phyloP scores from a whole-genome alignment of 2,329 filamentous ascomycete species.

The Penicillium sp. region DNA sequence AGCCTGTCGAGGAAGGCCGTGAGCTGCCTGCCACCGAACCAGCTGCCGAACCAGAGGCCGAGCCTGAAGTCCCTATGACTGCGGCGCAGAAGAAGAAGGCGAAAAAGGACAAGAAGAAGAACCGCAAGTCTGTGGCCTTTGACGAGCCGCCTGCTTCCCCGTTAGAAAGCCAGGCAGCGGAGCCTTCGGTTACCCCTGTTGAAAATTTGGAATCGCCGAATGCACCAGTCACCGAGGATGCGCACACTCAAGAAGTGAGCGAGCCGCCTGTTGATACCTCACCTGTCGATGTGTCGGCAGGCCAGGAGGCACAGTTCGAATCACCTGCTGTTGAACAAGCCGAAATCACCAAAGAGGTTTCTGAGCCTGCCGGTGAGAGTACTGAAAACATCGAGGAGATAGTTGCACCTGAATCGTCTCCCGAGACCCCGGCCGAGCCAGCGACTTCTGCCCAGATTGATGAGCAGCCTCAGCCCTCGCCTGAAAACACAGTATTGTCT shows the following conservation, averaged over 20 bases:
- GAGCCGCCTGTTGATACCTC: constrained; percentile 3
- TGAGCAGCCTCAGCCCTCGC: constrained; percentile 1
- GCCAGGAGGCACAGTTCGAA: not conserved
- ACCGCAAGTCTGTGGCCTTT: constrained; percentile 26
- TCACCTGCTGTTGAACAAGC: not conserved
- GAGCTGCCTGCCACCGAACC: constrained; percentile 1
- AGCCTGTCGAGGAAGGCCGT: not conserved
- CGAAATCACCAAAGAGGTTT: not conserved
- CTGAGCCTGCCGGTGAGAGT: not conserved
- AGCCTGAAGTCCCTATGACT: constrained; percentile 16
- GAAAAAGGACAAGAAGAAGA: constrained; percentile 29
- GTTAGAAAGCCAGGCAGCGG: constrained; percentile 8
- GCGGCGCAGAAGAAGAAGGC: constrained; percentile 20
- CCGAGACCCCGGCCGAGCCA: not conserved
- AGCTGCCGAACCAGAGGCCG: constrained; percentile 6
- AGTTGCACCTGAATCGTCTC: not conserved
- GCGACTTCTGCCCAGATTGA: not conserved
- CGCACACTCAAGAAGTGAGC: constrained; percentile 5
- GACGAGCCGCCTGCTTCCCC: constrained; percentile 4
- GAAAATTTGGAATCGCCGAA: constrained; percentile 4
- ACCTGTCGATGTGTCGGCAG: not conserved
- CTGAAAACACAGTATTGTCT: not conserved
- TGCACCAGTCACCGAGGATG: not conserved
- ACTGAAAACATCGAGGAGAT: not conserved
- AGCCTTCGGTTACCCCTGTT: constrained; percentile 1